Evolutionary conservation across 2,329 filamentous ascomycete species (phyloP).

Genomic region (Monilinia fructicola): DNA sequence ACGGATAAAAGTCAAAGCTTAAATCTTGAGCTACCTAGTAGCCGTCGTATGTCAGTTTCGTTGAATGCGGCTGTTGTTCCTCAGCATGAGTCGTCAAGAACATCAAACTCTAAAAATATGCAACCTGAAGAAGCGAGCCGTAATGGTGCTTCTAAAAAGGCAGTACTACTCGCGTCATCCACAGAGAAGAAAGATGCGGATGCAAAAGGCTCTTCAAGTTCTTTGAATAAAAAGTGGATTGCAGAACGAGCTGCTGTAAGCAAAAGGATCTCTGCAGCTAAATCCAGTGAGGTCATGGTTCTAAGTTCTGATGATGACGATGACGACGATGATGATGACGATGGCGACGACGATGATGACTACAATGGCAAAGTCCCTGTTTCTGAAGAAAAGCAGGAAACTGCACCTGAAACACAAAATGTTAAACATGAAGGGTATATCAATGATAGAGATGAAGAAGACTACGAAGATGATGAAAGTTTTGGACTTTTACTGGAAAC

Average conservation of each 20-base stretch:
- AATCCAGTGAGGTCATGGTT: conserved; percentile 32
- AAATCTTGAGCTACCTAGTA: conserved; percentile 17
- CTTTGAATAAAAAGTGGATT: conserved; percentile 32
- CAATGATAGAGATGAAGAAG: neutral
- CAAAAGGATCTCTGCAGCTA: conserved; percentile 31
- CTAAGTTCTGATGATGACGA: conserved; percentile 32
- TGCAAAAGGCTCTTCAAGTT: conserved; percentile 10
- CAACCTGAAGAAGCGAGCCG: neutral
- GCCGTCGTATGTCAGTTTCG: conserved; percentile 17
- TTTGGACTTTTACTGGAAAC: conserved; percentile 40
- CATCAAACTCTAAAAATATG: neutral
- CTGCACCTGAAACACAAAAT: conserved; percentile 8
- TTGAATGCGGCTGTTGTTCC: conserved; percentile 10
- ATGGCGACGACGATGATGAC: neutral
- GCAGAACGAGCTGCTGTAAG: conserved; percentile 35
- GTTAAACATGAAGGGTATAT: neutral
- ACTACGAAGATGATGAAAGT: conserved; percentile 36
- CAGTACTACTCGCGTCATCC: conserved; percentile 28
- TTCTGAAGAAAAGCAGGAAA: conserved; percentile 38
- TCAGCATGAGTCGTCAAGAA: conserved; percentile 8
- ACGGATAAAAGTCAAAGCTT: conserved; percentile 13
- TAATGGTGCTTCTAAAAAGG: neutral
- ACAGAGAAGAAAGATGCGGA: conserved; percentile 34
- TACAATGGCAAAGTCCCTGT: conserved; percentile 34
- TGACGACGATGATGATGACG: neutral